Percentiles rank a stretch among this genome's conserved stretches.
These are phyloP conservation scores for Dactylorhiza incarnata DNA, from an alignment of 106 monocot species.

Conservation along the genomic window DNA sequence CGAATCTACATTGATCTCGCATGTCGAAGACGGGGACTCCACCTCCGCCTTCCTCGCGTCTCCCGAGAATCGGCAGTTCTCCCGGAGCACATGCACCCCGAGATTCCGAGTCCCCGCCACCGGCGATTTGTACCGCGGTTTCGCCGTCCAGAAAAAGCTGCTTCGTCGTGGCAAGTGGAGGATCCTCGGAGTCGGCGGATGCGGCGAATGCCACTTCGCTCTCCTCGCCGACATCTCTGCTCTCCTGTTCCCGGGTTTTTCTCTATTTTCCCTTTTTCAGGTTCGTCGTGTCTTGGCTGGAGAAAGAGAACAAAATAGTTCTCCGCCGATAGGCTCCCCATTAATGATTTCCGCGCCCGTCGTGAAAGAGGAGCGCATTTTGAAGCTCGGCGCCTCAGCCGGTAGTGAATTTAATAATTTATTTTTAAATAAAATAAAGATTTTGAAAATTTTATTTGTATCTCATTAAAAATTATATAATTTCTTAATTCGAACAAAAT, in stretches of 20 bases:
- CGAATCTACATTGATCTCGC: conserved; percentile 1
- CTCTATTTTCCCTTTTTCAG: not conserved
- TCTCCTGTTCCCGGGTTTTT: not conserved
- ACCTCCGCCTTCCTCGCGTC: conserved; percentile 6
- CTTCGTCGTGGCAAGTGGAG: conserved; percentile 49
- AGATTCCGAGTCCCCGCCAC: conserved; percentile 5
- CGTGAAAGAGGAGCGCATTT: no score
- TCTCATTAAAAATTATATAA: no score
- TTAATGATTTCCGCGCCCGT: no score
- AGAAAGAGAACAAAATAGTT: no score
- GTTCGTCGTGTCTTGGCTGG: not conserved
- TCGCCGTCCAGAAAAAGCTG: conserved; percentile 6
- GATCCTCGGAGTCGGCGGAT: conserved; percentile 44
- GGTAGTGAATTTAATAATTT: no score
- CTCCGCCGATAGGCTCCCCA: no score
- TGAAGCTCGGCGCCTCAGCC: no score
- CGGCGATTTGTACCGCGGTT: not conserved
- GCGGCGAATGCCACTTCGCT: conserved; percentile 37
- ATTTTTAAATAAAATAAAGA: no score
- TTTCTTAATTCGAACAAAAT: no score
- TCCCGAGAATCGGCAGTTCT: conserved; percentile 3
- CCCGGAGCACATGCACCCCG: conserved; percentile 24
- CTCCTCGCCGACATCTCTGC: conserved; percentile 12
- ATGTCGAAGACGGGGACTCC: conserved; percentile 4
- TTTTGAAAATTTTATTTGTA: no score